Evolutionary conservation across 495 filamentous ascomycete genomes (phyloP).

Genomic region (Aspergillus sclerotiicarbonarius): DNA sequence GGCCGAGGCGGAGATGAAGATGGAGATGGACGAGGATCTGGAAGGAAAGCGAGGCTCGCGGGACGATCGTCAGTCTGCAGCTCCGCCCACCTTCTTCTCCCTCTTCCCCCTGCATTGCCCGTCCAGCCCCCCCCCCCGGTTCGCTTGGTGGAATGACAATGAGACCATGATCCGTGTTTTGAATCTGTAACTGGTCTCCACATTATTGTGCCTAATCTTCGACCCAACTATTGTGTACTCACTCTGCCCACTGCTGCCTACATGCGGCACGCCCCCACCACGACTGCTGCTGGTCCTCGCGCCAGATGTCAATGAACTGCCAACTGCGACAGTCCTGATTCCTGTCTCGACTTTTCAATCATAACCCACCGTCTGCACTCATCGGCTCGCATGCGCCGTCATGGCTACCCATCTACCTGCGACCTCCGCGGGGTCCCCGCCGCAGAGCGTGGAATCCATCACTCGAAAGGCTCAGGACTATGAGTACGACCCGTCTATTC

Average conservation of each 20-base stretch:
- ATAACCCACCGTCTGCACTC: no score
- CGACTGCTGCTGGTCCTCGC: neutral
- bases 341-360: neutral
- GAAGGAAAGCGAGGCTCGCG: neutral
- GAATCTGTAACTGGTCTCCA: no score
- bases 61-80: neutral
- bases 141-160: neutral
- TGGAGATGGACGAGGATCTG: neutral
- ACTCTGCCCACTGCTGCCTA: no score
- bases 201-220: no score
- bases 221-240: no score
- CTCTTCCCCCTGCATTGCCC: neutral
- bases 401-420: constrained; percentile 32
- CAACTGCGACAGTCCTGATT: neutral
- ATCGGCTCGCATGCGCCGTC: constrained; percentile 3
- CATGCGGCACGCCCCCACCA: constrained; percentile 23
- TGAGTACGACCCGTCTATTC: constrained; percentile 71
- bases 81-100: neutral
- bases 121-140: no score
- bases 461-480: constrained; percentile 68
- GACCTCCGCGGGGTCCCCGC: constrained; percentile 28
- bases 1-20: neutral
- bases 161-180: no score
- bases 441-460: constrained; percentile 73
- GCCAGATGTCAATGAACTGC: neutral